These are phyloP conservation scores for Pseudogymnoascus sp. DNA, from an alignment of 2,329 filamentous ascomycete genomes.

Conservation along the genomic window DNA sequence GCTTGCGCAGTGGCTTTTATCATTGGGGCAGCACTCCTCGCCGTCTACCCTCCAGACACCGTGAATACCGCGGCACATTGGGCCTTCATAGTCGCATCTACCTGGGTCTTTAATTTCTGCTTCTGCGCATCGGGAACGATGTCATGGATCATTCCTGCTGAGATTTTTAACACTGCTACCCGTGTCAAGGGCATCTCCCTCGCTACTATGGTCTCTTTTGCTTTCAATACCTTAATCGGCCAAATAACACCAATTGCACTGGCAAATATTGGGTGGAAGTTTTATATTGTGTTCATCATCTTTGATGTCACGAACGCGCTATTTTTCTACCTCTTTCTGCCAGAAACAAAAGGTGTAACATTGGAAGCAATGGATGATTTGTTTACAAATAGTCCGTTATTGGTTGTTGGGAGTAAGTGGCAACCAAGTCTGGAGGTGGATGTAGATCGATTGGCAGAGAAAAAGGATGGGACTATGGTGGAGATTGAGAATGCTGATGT, in stretches of 20 bases:
- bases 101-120: slow-evolving; percentile 56
- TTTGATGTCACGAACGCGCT: slow-evolving; percentile 59
- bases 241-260: slow-evolving; percentile 48
- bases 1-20: slow-evolving; percentile 40
- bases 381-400: slow-evolving; percentile 49
- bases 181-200: slow-evolving; percentile 53
- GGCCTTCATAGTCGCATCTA: slow-evolving; percentile 52
- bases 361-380: slow-evolving; percentile 56
- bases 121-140: slow-evolving; percentile 34
- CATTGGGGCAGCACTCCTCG: slow-evolving; percentile 34
- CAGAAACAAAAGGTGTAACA: slow-evolving; percentile 50
- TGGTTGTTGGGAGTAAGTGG: slow-evolving; percentile 36
- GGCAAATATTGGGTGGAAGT: slow-evolving; percentile 23
- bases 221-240: slow-evolving; percentile 61
- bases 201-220: slow-evolving; percentile 51
- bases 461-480: not conserved
- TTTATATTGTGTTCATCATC: slow-evolving; percentile 44
- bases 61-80: slow-evolving; percentile 41
- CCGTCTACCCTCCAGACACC: slow-evolving; percentile 41
- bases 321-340: slow-evolving; percentile 55
- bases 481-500: too few relatives aligned
- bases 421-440: slow-evolving; percentile 8
- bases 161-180: slow-evolving; percentile 55
- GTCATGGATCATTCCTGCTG: slow-evolving; percentile 42
- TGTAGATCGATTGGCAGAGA: slow-evolving; percentile 1